A percentile compares a stretch with the other conserved stretches of the same genome.
Conservation (phyloP, 192 early-diverging fungal genomes). For the Diversispora eburnea region DNA sequence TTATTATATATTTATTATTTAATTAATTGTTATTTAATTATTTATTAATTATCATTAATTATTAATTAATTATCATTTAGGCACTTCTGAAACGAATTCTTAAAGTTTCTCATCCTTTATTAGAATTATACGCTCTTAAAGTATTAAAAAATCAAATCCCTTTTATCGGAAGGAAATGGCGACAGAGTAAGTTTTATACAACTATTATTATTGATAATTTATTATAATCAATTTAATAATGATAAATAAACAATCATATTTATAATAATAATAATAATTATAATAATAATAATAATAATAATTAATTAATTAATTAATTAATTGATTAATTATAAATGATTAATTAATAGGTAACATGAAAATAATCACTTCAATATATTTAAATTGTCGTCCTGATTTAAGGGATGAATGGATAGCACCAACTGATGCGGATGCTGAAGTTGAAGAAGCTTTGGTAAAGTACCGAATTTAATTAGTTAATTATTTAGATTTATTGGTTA, state of each 20-base stretch:
- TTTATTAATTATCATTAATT: not conserved
- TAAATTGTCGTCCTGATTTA: constrained; percentile 57
- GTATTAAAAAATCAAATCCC: constrained; percentile 77
- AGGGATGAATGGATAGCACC: constrained; percentile 69
- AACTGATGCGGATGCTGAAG: constrained; percentile 61
- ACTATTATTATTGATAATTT: not conserved
- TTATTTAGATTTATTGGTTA: not conserved
- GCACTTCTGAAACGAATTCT: constrained; percentile 75
- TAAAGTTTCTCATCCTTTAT: constrained; percentile 61
- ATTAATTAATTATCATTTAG: constrained; percentile 16
- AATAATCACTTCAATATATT: constrained; percentile 71
- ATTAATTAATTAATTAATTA: too few species aligned
- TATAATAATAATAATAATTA: too few species aligned
- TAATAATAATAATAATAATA: too few species aligned
- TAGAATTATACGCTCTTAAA: constrained; percentile 75
- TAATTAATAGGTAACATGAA: constrained; percentile 64
- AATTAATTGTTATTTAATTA: not conserved
- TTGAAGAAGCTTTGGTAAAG: constrained; percentile 68
- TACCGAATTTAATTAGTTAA: not conserved
- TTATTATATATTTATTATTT: not conserved
- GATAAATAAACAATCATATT: not conserved
- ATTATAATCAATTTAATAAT: not conserved
- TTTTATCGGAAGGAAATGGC: constrained; percentile 78
- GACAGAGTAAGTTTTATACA: constrained; percentile 46
- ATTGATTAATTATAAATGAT: too few species aligned